phyloP scores from a whole-genome alignment of 108 stramenopile genomes.

The Cyclotella atomus region DNA sequence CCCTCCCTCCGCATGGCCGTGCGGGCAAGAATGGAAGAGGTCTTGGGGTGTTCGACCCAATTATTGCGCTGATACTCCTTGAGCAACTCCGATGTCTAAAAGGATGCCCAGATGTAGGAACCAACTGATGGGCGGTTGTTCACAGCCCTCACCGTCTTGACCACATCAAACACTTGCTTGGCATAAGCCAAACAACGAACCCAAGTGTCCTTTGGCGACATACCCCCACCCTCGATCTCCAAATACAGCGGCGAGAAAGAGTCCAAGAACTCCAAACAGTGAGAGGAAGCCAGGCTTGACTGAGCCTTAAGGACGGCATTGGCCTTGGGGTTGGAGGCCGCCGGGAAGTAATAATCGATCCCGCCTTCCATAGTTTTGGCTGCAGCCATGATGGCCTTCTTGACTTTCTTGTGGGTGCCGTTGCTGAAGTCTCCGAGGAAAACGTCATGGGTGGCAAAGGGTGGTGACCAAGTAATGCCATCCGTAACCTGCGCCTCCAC shows the following conservation, averaged over 20 bases:
- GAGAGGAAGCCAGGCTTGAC: not conserved
- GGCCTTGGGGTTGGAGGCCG: not conserved
- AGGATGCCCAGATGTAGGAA: not conserved
- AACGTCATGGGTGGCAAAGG: not conserved
- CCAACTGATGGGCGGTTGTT: not conserved
- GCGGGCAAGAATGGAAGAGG: constrained; percentile 4
- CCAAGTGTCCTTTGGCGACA: constrained; percentile 4
- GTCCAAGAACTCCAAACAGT: constrained; percentile 1
- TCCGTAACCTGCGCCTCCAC: constrained; percentile 3
- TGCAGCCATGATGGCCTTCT: not conserved
- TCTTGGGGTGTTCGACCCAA: constrained; percentile 9
- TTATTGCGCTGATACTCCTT: constrained; percentile 4
- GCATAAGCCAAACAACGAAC: not conserved
- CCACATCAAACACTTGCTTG: constrained; percentile 2
- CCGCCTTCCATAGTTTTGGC: not conserved
- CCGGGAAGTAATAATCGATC: constrained; percentile 2
- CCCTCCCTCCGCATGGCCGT: constrained; percentile 5
- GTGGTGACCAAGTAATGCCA: not conserved
- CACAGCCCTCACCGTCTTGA: not conserved
- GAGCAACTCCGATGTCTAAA: not conserved
- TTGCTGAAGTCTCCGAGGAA: constrained; percentile 2
- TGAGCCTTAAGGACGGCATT: constrained; percentile 7
- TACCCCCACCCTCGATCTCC: not conserved
- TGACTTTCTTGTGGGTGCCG: not conserved
- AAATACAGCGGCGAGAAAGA: not conserved